A percentile compares a stretch with the other conserved stretches of the same genome.
Conservation (phyloP, 2,329 filamentous ascomycete genomes). For the Sclerotinia borealis region DNA sequence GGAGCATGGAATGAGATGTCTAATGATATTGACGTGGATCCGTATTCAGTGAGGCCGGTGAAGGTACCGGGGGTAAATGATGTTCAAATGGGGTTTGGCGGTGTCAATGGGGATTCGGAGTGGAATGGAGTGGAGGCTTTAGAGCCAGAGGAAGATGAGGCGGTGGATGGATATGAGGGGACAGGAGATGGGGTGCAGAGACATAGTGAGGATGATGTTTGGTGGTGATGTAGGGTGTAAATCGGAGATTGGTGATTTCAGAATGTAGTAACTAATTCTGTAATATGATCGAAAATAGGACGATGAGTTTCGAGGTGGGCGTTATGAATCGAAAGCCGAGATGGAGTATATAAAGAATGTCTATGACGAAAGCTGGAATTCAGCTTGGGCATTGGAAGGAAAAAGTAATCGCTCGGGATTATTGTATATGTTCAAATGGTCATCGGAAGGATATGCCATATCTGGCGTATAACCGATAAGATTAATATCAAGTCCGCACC, state of each 20-base stretch:
- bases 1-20: neutral
- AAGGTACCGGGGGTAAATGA: neutral
- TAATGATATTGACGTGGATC: neutral
- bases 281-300: no score
- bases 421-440: no score
- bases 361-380: no score
- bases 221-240: neutral
- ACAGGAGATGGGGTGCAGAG: neutral
- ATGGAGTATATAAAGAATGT: no score
- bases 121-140: neutral
- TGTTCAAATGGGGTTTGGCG: neutral
- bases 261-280: no score
- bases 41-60: neutral
- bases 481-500: no score
- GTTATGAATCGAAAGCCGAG: no score
- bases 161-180: neutral
- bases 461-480: no score
- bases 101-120: neutral
- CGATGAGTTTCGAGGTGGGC: no score
- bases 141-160: neutral
- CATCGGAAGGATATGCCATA: no score
- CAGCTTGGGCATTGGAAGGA: no score
- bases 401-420: no score
- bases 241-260: neutral
- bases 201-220: neutral